These are phyloP conservation scores for Phytopythium vexans DNA, from an alignment of 352 stramenopile genomes.

Conservation along the genomic window DNA sequence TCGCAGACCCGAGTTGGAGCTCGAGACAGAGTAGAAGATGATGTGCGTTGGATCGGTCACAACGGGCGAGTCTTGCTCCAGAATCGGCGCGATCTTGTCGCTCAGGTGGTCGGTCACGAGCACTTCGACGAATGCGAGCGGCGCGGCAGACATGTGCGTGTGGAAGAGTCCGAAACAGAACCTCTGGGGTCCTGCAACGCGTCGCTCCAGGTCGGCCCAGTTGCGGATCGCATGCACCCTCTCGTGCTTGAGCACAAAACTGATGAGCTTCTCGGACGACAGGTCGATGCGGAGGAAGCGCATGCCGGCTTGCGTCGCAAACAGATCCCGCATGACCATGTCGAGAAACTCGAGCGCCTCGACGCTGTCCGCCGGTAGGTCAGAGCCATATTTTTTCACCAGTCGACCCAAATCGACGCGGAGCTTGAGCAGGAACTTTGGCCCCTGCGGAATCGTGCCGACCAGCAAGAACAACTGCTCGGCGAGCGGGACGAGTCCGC, in stretches of 20 bases:
- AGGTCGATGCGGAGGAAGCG: slow-evolving; percentile 78
- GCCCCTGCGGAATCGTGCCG: slow-evolving; percentile 61
- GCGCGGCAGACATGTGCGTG: slow-evolving; percentile 63
- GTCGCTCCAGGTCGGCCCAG: slow-evolving; percentile 63
- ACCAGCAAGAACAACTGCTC: slow-evolving; percentile 82
- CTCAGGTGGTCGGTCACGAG: slow-evolving; percentile 70
- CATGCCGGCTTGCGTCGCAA: slow-evolving; percentile 79
- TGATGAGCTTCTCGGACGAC: slow-evolving; percentile 57
- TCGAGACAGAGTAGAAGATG: slow-evolving; percentile 87
- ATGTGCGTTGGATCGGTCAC: slow-evolving; percentile 59
- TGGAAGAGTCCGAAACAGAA: slow-evolving; percentile 86
- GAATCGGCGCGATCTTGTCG: slow-evolving; percentile 54
- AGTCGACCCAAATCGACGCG: slow-evolving; percentile 58
- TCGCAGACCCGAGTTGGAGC: slow-evolving; percentile 70
- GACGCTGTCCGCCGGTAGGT: slow-evolving; percentile 42
- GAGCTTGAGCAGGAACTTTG: slow-evolving; percentile 71
- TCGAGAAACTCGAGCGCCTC: slow-evolving; percentile 77
- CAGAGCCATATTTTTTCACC: slow-evolving; percentile 44
- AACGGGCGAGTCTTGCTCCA: slow-evolving; percentile 45
- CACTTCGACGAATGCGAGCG: slow-evolving; percentile 77
- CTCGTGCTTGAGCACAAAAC: slow-evolving; percentile 76
- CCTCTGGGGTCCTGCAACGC: slow-evolving; percentile 58
- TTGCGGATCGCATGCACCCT: slow-evolving; percentile 68
- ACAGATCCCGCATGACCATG: slow-evolving; percentile 80
- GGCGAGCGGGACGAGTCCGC: slow-evolving; percentile 70